These are phyloP conservation scores for Musa acuminata DNA, from an alignment of 176 grass and related monocot genomes.

Conservation along the genomic window DNA sequence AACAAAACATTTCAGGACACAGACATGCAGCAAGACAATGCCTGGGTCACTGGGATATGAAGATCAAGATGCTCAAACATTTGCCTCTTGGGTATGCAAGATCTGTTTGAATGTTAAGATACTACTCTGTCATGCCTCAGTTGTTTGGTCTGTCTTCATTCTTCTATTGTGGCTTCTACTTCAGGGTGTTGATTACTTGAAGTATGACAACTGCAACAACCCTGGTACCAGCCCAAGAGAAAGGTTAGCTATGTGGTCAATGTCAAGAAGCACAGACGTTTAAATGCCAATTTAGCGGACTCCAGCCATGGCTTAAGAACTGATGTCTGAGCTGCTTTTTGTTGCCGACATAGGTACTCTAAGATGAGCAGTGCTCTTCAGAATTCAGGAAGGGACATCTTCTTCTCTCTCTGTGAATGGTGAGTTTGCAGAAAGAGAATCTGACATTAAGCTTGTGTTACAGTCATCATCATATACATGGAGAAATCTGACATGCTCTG, in stretches of 20 bases:
- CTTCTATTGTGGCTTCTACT: not conserved
- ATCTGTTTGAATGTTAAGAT: too few relatives aligned
- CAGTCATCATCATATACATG: not conserved
- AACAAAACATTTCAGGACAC: constrained; percentile 30
- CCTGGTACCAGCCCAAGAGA: constrained; percentile 34
- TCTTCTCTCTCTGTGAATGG: constrained; percentile 96
- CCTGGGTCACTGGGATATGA: constrained; percentile 85
- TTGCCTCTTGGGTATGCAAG: constrained; percentile 57
- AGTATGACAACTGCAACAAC: constrained; percentile 88
- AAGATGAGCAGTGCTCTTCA: constrained; percentile 78
- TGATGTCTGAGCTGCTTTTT: not conserved
- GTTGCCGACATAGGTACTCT: constrained; percentile 39
- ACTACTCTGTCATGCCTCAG: not conserved
- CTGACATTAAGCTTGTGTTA: too few relatives aligned
- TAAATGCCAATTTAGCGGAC: not conserved
- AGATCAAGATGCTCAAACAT: constrained; percentile 87
- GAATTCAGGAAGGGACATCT: constrained; percentile 60
- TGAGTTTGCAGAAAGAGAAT: constrained; percentile 16
- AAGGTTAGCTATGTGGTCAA: constrained; percentile 43
- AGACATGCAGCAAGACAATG: constrained; percentile 63
- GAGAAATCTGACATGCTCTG: not conserved
- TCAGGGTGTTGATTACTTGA: constrained; percentile 91
- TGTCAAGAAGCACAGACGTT: not conserved
- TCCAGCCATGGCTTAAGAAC: not conserved
- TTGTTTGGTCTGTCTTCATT: not conserved